A percentile compares a stretch with the other conserved stretches of the same genome.
Evolutionary conservation across 2,329 filamentous ascomycete species (phyloP).

Genomic region (Hypoxylon sp.): DNA sequence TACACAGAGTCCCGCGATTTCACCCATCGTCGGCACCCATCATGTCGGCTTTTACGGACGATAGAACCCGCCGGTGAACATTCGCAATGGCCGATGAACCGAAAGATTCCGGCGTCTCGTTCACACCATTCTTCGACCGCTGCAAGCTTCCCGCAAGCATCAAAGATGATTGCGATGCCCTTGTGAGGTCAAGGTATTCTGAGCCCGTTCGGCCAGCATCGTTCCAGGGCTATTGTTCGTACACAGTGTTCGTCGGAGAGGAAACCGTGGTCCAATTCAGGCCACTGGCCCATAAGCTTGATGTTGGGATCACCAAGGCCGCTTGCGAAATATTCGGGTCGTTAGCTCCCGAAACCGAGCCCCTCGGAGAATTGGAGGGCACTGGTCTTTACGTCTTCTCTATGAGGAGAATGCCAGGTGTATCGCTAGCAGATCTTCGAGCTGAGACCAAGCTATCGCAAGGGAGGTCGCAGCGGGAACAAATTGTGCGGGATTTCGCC

Average conservation of each 20-base stretch:
- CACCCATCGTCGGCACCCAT: neutral
- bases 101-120: slow-evolving; percentile 49
- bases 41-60: slow-evolving; percentile 14
- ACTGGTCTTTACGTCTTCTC: slow-evolving; percentile 58
- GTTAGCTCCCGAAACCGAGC: slow-evolving; percentile 60
- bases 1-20: slow-evolving; percentile 9
- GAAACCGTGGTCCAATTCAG: slow-evolving; percentile 65
- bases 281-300: slow-evolving; percentile 59
- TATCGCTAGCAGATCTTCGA: slow-evolving; percentile 57
- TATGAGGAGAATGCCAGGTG: slow-evolving; percentile 60
- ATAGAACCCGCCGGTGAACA: slow-evolving; percentile 20
- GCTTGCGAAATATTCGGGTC: slow-evolving; percentile 59
- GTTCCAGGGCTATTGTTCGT: slow-evolving; percentile 67
- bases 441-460: slow-evolving; percentile 25
- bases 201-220: slow-evolving; percentile 53
- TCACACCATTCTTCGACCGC: slow-evolving; percentile 52
- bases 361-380: slow-evolving; percentile 55
- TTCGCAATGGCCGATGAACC: slow-evolving; percentile 44
- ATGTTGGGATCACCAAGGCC: slow-evolving; percentile 56
- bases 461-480: slow-evolving; percentile 45
- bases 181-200: slow-evolving; percentile 55
- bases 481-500: slow-evolving; percentile 60
- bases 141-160: slow-evolving; percentile 48
- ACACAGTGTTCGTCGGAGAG: slow-evolving; percentile 61
- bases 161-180: slow-evolving; percentile 54